These are phyloP conservation scores for Talaromyces amestolkiae DNA, from an alignment of 2,329 filamentous ascomycete species.

Conservation along the genomic window DNA sequence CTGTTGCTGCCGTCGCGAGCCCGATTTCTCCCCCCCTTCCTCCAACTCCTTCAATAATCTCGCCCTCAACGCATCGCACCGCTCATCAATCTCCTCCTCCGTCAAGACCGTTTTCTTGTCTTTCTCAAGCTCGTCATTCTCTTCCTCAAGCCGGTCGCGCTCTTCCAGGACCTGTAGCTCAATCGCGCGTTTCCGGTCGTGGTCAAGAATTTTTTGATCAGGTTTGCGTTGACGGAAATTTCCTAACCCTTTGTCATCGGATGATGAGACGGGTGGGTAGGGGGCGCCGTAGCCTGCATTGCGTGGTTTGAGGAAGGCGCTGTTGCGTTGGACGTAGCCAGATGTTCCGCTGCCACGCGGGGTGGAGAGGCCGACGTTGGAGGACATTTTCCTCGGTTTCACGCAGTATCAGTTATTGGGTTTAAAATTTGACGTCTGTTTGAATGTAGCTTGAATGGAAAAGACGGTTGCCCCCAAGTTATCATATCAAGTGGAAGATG, in stretches of 20 bases:
- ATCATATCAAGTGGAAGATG: neutral
- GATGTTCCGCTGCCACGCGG: slow-evolving; percentile 94
- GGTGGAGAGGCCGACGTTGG: slow-evolving; percentile 93
- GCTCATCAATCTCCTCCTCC: slow-evolving; percentile 86
- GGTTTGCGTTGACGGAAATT: slow-evolving; percentile 74
- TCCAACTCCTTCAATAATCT: slow-evolving; percentile 60
- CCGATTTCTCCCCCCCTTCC: slow-evolving; percentile 35
- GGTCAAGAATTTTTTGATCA: slow-evolving; percentile 88
- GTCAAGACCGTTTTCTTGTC: slow-evolving; percentile 66
- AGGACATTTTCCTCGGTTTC: slow-evolving; percentile 65
- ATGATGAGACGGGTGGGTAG: slow-evolving; percentile 54
- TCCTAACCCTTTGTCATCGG: slow-evolving; percentile 21
- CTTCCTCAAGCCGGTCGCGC: slow-evolving; percentile 86
- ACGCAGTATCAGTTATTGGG: too few relatives aligned
- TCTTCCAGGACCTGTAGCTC: slow-evolving; percentile 93
- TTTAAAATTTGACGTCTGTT: too few relatives aligned
- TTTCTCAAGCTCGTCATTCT: slow-evolving; percentile 66
- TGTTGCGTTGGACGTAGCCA: slow-evolving; percentile 95
- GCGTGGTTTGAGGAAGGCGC: slow-evolving; percentile 81
- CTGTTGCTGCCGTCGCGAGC: slow-evolving; percentile 22
- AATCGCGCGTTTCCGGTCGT: slow-evolving; percentile 85
- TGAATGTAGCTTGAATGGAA: neutral
- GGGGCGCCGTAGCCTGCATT: slow-evolving; percentile 66
- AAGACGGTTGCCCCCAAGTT: neutral
- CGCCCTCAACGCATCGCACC: slow-evolving; percentile 64